Conservation (phyloP, 2,329 filamentous ascomycete genomes). For the Colletotrichum spaethianum region DNA sequence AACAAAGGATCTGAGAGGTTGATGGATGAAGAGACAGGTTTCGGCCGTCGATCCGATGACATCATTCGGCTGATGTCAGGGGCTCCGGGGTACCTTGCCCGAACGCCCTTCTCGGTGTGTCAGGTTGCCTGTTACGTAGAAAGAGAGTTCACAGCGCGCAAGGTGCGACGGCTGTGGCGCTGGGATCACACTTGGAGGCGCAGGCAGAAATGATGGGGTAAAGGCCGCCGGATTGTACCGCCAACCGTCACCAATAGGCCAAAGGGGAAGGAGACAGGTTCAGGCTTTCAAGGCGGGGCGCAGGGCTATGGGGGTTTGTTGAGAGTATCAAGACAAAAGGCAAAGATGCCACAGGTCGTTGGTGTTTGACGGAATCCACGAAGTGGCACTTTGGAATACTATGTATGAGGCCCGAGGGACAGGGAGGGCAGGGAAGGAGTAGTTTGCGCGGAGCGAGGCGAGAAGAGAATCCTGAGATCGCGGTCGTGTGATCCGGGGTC, state of each 20-base stretch:
- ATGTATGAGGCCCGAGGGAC: constrained; percentile 7
- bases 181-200: constrained; percentile 23
- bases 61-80: constrained; percentile 37
- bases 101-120: constrained; percentile 23
- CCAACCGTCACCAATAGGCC: neutral
- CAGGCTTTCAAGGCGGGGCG: neutral
- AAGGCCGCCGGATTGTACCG: neutral
- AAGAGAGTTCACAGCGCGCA: constrained; percentile 23
- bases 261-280: constrained; percentile 3
- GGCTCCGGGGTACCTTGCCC: constrained; percentile 30
- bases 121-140: constrained; percentile 14
- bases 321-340: neutral
- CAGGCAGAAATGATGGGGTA: neutral
- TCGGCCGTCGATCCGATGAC: constrained; percentile 36
- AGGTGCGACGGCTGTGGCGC: constrained; percentile 33
- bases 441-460: constrained; percentile 19
- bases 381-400: neutral
- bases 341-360: neutral
- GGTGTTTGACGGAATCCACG: neutral
- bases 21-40: constrained; percentile 24
- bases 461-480: constrained; percentile 18
- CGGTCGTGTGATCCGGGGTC: constrained; percentile 10
- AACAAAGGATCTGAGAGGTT: constrained; percentile 29
- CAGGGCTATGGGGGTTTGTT: neutral
- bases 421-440: neutral